phyloP scores from a whole-genome alignment of 257 asterid genomes.

The Salvia splendens region DNA sequence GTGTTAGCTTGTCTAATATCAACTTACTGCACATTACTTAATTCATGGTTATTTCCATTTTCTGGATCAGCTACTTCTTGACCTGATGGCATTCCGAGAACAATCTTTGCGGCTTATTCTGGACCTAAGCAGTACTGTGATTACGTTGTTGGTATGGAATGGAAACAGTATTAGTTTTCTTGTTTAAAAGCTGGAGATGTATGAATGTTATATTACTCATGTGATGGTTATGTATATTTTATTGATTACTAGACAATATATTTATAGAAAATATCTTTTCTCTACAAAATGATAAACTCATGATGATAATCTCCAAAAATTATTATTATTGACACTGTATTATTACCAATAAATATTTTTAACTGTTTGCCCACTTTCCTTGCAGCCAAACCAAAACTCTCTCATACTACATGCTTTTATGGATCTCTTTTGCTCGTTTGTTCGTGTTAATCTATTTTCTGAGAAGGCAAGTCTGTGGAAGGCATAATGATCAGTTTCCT shows the following conservation, averaged over 20 bases:
- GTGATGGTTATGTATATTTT: neutral
- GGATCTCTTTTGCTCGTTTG: conserved; percentile 99
- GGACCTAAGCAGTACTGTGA: conserved; percentile 98
- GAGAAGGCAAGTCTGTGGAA: conserved; percentile 70
- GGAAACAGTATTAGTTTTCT: conserved; percentile 26
- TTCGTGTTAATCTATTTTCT: conserved; percentile 91
- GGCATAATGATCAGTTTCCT: conserved; percentile 17
- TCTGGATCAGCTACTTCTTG: conserved; percentile 87
- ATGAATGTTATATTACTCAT: conserved; percentile 19
- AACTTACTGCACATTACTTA: neutral
- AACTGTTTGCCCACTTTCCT: conserved; percentile 37
- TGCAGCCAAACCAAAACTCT: conserved; percentile 98
- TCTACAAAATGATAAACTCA: neutral
- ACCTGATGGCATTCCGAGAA: conserved; percentile 96
- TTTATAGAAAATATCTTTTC: conserved; percentile 11
- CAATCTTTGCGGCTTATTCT: conserved; percentile 95
- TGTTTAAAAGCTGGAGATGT: conserved; percentile 32
- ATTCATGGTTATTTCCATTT: conserved; percentile 31
- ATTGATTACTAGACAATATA: neutral
- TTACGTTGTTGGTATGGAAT: conserved; percentile 89
- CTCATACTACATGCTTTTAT: conserved; percentile 96
- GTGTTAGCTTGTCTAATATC: conserved; percentile 15
- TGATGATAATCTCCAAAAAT: neutral
- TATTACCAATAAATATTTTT: conserved; percentile 17
- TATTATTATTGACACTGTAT: neutral